Conservation (phyloP, 2,329 filamentous ascomycete species). For the Colletotrichum incanum region DNA sequence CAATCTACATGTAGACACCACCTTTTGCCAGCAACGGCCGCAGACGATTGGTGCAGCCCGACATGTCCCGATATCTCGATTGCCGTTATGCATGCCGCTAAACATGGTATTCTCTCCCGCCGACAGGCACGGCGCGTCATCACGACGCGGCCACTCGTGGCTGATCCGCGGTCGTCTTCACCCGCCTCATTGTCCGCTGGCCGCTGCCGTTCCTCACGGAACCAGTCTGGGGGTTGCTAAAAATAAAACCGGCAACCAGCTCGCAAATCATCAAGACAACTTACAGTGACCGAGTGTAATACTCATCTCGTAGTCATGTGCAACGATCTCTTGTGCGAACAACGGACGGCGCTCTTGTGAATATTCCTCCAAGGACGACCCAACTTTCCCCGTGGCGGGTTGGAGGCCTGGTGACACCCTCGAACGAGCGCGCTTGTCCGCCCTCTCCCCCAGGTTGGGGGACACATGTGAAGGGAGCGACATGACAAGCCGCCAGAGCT, state of each 20-base stretch:
- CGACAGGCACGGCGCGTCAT: background rate
- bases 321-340: background rate
- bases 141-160: background rate
- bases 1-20: background rate
- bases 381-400: too few species aligned
- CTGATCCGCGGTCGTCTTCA: background rate
- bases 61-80: background rate
- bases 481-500: background rate
- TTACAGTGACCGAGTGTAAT: background rate
- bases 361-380: background rate
- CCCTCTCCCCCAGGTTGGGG: too few species aligned
- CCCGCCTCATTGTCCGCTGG: too few species aligned
- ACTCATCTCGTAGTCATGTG: background rate
- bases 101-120: background rate
- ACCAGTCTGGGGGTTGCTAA: too few species aligned
- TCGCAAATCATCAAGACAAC: background rate
- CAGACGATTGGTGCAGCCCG: background rate
- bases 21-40: background rate
- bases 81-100: background rate
- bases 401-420: background rate
- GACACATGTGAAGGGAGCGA: background rate
- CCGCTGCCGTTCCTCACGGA: too few species aligned
- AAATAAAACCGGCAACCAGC: background rate
- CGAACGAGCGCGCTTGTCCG: too few species aligned
- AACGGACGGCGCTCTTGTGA: background rate